A percentile compares a stretch with the other conserved stretches of the same genome.
phyloP scores from a whole-genome alignment of 2,329 filamentous ascomycete genomes.

The Fusarium pseudograminearum region DNA sequence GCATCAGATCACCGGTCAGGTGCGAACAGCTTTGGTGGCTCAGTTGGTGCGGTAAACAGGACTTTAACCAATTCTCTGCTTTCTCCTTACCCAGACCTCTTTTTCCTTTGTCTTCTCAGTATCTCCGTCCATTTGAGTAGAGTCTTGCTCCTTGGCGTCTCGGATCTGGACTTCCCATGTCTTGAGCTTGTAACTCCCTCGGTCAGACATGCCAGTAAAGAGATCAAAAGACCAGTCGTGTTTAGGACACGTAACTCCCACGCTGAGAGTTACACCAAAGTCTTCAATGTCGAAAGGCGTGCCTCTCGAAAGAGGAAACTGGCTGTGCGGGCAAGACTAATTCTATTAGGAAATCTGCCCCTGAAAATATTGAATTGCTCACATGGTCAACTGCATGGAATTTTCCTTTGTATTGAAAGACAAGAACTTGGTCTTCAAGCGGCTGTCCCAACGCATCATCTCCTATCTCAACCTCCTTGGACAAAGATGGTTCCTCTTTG shows the following conservation, averaged over 20 bases:
- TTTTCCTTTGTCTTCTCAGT: conserved; percentile 25
- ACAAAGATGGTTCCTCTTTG: conserved; percentile 53
- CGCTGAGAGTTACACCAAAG: conserved; percentile 72
- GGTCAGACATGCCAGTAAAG: conserved; percentile 71
- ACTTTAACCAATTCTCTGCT: conserved; percentile 56
- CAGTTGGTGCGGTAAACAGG: no score
- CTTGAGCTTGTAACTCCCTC: conserved; percentile 70
- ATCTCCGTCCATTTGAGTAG: background rate
- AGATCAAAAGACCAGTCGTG: conserved; percentile 80
- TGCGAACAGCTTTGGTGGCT: no score
- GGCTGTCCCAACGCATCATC: conserved; percentile 52
- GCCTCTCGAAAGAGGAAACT: conserved; percentile 73
- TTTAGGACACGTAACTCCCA: conserved; percentile 74
- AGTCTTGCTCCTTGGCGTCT: conserved; percentile 8
- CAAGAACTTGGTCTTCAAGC: conserved; percentile 70
- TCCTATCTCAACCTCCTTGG: conserved; percentile 53
- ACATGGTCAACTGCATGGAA: conserved; percentile 78
- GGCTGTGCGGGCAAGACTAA: conserved; percentile 75
- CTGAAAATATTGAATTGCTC: conserved; percentile 46
- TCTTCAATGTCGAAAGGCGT: conserved; percentile 78
- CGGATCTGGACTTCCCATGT: conserved; percentile 74
- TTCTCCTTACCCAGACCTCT: conserved; percentile 60
- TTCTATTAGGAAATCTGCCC: background rate
- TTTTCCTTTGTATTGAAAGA: conserved; percentile 72
- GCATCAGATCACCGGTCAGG: no score